Evolutionary conservation across 345 rosid species (phyloP).

Genomic region (Rubroshorea leprosula): DNA sequence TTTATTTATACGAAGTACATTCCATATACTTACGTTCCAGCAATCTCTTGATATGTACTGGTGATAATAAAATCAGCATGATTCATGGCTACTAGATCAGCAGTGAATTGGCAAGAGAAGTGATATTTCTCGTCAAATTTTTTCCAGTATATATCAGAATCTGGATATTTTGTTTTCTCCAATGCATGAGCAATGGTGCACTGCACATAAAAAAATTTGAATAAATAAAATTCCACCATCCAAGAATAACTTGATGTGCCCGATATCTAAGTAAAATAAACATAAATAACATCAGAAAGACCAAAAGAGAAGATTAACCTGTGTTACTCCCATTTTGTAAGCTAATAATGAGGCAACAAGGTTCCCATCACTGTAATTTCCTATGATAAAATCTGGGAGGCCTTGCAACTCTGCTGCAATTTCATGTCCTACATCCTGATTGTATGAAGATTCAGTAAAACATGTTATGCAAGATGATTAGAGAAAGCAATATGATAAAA

Average conservation of each 20-base stretch:
- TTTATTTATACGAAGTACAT: neutral
- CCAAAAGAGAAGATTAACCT: conserved; percentile 42
- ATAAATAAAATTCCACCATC: conserved; percentile 1
- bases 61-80: conserved; percentile 96
- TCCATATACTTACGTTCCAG: conserved; percentile 75
- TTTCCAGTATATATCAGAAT: conserved; percentile 97
- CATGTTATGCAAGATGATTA: conserved; percentile 6
- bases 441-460: conserved; percentile 10
- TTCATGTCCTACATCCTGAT: conserved; percentile 81
- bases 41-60: conserved; percentile 97
- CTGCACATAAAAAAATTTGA: conserved; percentile 38
- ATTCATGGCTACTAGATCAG: conserved; percentile 96
- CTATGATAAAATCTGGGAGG: conserved; percentile 79
- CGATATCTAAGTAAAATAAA: neutral
- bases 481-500: conserved; percentile 1
- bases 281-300: neutral
- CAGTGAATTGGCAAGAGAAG: conserved; percentile 97
- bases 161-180: conserved; percentile 99
- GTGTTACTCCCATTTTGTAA: conserved; percentile 87
- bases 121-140: conserved; percentile 88
- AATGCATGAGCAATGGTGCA: conserved; percentile 98
- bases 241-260: neutral
- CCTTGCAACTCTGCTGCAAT: conserved; percentile 75
- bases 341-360: conserved; percentile 90
- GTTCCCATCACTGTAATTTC: conserved; percentile 96